Percentiles rank a stretch among this genome's conserved stretches.
phyloP scores from a whole-genome alignment of 768 basidiomycete genomes.

The Tephrocybe sp. region DNA sequence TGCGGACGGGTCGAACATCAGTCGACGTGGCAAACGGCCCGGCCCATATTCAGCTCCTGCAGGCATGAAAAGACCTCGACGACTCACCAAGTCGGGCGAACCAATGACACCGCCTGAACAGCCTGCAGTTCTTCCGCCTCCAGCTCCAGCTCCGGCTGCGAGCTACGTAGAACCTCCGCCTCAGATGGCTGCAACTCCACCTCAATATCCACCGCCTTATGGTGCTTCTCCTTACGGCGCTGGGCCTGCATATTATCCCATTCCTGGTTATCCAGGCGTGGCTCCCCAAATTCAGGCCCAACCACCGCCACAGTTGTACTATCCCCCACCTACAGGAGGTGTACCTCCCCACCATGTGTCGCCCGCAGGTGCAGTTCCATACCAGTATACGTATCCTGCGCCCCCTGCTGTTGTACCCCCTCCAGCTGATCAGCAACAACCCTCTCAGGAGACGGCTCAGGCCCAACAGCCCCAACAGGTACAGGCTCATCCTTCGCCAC shows the following conservation, averaged over 20 bases:
- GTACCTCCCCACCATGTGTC: slow-evolving; percentile 1
- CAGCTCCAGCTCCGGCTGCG: background rate
- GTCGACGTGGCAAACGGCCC: slow-evolving; percentile 15
- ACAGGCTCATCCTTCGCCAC: background rate
- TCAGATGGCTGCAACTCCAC: background rate
- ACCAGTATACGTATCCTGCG: slow-evolving; percentile 6
- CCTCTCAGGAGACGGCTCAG: slow-evolving; percentile 1
- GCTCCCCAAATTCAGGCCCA: slow-evolving; percentile 6
- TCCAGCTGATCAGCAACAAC: background rate
- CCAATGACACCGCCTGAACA: slow-evolving; percentile 13
- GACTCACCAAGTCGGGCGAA: slow-evolving; percentile 13
- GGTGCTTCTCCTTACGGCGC: slow-evolving; percentile 7
- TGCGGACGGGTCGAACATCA: slow-evolving; percentile 25
- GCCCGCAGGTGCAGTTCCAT: background rate
- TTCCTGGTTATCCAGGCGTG: slow-evolving; percentile 15
- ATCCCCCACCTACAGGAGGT: slow-evolving; percentile 2
- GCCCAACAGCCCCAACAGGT: slow-evolving; percentile 2
- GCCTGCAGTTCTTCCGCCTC: slow-evolving; percentile 1
- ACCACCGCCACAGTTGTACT: slow-evolving; percentile 10
- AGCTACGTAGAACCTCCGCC: slow-evolving; percentile 5
- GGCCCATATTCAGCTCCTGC: slow-evolving; percentile 14
- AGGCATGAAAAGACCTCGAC: slow-evolving; percentile 14
- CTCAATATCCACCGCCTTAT: slow-evolving; percentile 1
- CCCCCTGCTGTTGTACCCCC: background rate
- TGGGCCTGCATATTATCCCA: slow-evolving; percentile 9